Evolutionary conservation across 2,329 filamentous ascomycete genomes (phyloP).

Genomic region (Ophiostoma quercus): DNA sequence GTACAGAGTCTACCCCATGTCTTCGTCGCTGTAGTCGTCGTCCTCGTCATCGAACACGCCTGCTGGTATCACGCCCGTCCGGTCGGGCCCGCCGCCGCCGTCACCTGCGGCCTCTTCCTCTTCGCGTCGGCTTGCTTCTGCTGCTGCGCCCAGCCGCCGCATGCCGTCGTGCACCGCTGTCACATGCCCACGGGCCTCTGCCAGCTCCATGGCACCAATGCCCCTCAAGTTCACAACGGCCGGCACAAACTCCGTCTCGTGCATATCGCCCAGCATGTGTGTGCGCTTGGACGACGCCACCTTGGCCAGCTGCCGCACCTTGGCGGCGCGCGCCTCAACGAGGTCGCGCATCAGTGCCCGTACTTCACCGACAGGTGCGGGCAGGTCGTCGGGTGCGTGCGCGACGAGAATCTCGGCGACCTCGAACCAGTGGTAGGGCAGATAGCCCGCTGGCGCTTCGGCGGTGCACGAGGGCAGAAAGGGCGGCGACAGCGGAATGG

Average conservation of each 20-base stretch:
- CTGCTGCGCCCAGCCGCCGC: slow-evolving; percentile 73
- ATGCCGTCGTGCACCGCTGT: slow-evolving; percentile 82
- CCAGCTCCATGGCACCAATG: slow-evolving; percentile 88
- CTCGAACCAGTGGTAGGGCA: slow-evolving; percentile 96
- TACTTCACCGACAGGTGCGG: slow-evolving; percentile 62
- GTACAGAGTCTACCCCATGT: slow-evolving; percentile 28
- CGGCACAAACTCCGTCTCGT: slow-evolving; percentile 7
- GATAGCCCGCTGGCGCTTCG: slow-evolving; percentile 58
- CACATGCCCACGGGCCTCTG: slow-evolving; percentile 79
- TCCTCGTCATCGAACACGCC: slow-evolving; percentile 46
- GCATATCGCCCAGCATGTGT: slow-evolving; percentile 33
- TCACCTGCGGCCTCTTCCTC: slow-evolving; percentile 56
- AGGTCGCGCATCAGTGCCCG: slow-evolving; percentile 72
- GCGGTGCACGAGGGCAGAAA: slow-evolving; percentile 74
- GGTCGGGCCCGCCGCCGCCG: slow-evolving; percentile 48
- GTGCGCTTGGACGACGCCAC: slow-evolving; percentile 10
- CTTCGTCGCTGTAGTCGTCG: slow-evolving; percentile 58
- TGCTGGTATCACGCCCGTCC: slow-evolving; percentile 46
- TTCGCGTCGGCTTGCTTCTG: slow-evolving; percentile 71
- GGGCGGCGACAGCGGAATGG: slow-evolving; percentile 56
- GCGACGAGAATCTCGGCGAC: slow-evolving; percentile 81
- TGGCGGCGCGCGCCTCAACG: slow-evolving; percentile 81
- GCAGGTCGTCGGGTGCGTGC: slow-evolving; percentile 77
- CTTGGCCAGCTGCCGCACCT: slow-evolving; percentile 64
- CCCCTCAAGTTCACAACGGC: slow-evolving; percentile 60